phyloP scores from a whole-genome alignment of 1,139 yeast genomes.

The Blastobotrys elegans region DNA sequence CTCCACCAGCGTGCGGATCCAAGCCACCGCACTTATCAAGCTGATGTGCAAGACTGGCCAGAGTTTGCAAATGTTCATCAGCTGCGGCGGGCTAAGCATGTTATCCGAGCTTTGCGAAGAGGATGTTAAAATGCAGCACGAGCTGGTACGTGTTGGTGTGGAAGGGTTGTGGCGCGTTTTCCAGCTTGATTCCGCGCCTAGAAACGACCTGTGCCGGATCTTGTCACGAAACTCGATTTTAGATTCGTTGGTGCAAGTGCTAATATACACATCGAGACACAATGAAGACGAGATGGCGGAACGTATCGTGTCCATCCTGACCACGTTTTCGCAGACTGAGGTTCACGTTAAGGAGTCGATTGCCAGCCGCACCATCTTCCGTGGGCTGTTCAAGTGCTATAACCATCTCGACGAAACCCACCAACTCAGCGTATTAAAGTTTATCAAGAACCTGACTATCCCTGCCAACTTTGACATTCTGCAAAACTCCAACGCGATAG shows the following conservation, averaged over 20 bases:
- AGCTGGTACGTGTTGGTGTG: slow-evolving; percentile 45
- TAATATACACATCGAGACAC: background rate
- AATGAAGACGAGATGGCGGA: slow-evolving; percentile 10
- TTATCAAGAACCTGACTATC: slow-evolving; percentile 31
- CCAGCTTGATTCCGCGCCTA: slow-evolving; percentile 42
- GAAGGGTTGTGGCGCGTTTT: slow-evolving; percentile 43
- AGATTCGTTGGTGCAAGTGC: slow-evolving; percentile 9
- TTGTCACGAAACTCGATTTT: slow-evolving; percentile 23
- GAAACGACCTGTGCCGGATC: slow-evolving; percentile 53
- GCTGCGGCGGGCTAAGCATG: slow-evolving; percentile 54
- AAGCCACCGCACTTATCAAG: slow-evolving; percentile 44
- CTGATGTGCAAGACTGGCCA: slow-evolving; percentile 35
- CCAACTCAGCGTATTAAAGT: slow-evolving; percentile 27
- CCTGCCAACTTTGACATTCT: slow-evolving; percentile 26
- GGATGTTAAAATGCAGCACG: slow-evolving; percentile 44
- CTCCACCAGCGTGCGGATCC: slow-evolving; percentile 39
- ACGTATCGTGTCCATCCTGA: slow-evolving; percentile 28
- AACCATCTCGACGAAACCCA: slow-evolving; percentile 18
- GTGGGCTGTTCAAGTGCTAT: slow-evolving; percentile 23
- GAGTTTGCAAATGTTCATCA: slow-evolving; percentile 47
- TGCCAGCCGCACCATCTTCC: slow-evolving; percentile 23
- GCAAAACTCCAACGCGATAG: slow-evolving; percentile 32
- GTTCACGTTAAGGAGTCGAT: slow-evolving; percentile 29
- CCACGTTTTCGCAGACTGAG: slow-evolving; percentile 34
- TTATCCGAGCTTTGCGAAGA: slow-evolving; percentile 51